Evolutionary conservation across 192 early-diverging fungal genomes (phyloP).

Genomic region (Linnemannia zychae): DNA sequence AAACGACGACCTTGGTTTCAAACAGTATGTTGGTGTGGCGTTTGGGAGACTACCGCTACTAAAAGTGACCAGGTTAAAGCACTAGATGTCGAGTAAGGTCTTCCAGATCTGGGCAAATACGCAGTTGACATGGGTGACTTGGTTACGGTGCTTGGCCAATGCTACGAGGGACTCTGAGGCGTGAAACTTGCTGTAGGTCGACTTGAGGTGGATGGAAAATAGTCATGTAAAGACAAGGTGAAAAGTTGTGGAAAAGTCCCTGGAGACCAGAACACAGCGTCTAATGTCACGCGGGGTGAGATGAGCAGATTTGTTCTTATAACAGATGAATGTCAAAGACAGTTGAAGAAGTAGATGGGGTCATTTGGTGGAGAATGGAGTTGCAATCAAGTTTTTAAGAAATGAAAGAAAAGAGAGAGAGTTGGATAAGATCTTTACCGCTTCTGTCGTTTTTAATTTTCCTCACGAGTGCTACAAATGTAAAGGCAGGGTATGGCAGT

Average conservation of each 20-base stretch:
- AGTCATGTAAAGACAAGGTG: conserved; percentile 1
- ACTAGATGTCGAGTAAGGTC: not conserved
- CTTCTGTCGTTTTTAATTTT: not conserved
- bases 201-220: conserved; percentile 6
- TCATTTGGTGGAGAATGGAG: not conserved
- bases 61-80: not conserved
- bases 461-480: not conserved
- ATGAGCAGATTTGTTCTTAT: conserved; percentile 3
- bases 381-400: not conserved
- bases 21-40: conserved; percentile 3
- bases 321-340: conserved; percentile 24
- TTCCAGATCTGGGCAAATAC: conserved; percentile 18
- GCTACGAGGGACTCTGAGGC: not conserved
- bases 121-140: not conserved
- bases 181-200: conserved; percentile 12
- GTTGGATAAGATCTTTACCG: not conserved
- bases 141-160: not conserved
- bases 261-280: conserved; percentile 5
- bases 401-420: not conserved
- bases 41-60: not conserved
- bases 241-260: conserved; percentile 10
- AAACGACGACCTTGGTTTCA: not conserved
- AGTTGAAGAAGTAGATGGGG: not conserved
- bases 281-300: conserved; percentile 8
- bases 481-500: not conserved